phyloP scores from a whole-genome alignment of 257 asterid genomes.

The Nicotiana undulata region DNA sequence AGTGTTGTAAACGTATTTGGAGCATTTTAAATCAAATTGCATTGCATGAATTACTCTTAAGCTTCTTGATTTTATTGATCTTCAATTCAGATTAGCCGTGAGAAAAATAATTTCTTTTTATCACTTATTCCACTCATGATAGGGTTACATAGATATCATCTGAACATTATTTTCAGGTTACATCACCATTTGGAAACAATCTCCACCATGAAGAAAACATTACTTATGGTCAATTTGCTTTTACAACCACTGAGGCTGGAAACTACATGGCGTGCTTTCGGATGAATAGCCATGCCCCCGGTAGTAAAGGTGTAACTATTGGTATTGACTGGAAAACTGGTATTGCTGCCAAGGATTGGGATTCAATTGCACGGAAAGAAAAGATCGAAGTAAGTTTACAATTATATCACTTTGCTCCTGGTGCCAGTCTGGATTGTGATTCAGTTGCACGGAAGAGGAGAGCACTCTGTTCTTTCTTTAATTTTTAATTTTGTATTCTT shows the following conservation, averaged over 20 bases:
- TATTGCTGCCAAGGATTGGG: constrained; percentile 77
- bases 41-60: neutral
- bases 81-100: neutral
- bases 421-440: neutral
- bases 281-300: constrained; percentile 25
- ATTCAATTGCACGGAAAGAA: constrained; percentile 80
- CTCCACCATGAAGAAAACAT: constrained; percentile 58
- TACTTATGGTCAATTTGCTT: constrained; percentile 70
- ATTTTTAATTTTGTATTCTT: neutral
- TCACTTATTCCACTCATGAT: neutral
- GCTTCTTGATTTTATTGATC: neutral
- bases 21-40: neutral
- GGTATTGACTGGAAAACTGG: constrained; percentile 86
- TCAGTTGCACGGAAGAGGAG: too few species aligned
- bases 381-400: constrained; percentile 52
- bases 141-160: neutral
- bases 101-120: neutral
- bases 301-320: constrained; percentile 42
- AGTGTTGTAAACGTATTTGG: neutral
- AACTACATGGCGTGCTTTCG: constrained; percentile 66
- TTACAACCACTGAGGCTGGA: constrained; percentile 72
- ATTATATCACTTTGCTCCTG: neutral
- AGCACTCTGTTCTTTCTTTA: neutral
- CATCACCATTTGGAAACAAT: constrained; percentile 68
- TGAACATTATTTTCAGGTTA: constrained; percentile 37